phyloP scores from a whole-genome alignment of 306 rosid species.

The Malus fusca region DNA sequence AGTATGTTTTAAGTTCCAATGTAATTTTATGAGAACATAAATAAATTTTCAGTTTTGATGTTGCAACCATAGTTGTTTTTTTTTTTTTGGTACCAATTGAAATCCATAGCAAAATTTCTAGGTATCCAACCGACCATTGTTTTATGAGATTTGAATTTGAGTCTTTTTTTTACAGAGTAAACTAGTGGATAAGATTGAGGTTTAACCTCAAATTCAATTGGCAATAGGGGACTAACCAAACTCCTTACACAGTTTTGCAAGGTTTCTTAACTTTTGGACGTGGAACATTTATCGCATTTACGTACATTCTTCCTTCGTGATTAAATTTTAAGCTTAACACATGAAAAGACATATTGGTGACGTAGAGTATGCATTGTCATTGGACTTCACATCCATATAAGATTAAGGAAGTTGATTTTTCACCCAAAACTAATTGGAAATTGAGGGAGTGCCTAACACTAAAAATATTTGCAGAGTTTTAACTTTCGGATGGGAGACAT shows the following conservation, averaged over 20 bases:
- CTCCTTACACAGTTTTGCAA: background rate
- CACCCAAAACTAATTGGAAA: no score
- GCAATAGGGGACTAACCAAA: background rate
- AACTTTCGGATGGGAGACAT: no score
- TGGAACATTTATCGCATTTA: background rate
- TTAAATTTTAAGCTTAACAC: background rate
- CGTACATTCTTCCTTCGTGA: no score
- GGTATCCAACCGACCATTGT: background rate
- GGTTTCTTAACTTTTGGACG: background rate
- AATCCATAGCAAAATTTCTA: background rate
- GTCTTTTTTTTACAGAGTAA: background rate
- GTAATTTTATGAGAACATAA: background rate
- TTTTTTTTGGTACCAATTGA: background rate
- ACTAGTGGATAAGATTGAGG: background rate
- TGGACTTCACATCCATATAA: no score
- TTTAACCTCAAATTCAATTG: background rate
- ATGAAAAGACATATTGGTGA: no score
- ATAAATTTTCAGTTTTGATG: background rate
- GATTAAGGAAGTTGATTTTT: no score
- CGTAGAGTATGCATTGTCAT: no score
- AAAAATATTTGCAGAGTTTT: no score
- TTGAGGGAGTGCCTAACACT: no score
- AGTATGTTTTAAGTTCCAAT: background rate
- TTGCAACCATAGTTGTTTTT: background rate
- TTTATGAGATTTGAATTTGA: background rate